Conservation (phyloP, 2,329 filamentous ascomycete species). For the Fusarium verticillioides region DNA sequence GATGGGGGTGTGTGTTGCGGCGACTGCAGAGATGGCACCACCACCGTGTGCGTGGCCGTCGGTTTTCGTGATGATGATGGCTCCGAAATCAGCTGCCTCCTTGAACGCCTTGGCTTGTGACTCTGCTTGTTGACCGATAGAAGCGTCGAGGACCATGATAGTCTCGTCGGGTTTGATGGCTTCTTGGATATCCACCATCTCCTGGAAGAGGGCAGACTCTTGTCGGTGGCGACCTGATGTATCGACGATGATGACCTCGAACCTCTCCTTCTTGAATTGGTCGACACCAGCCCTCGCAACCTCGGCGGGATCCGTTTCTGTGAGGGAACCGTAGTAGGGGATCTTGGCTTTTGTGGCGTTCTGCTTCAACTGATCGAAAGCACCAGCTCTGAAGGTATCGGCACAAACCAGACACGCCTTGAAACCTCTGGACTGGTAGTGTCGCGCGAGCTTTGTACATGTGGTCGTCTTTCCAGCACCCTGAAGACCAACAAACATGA, state of each 20-base stretch:
- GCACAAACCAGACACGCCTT: constrained; percentile 94
- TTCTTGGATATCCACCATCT: constrained; percentile 96
- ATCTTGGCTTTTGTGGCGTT: constrained; percentile 99
- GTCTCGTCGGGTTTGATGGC: constrained; percentile 92
- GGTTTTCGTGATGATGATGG: constrained; percentile 99
- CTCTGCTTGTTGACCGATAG: constrained; percentile 96
- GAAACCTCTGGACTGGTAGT: constrained; percentile 95
- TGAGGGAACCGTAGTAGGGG: constrained; percentile 96
- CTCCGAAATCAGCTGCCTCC: constrained; percentile 94
- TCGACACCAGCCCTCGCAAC: constrained; percentile 96
- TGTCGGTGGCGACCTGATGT: constrained; percentile 95
- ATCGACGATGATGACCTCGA: constrained; percentile 98
- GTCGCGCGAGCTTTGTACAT: constrained; percentile 94
- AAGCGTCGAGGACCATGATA: constrained; percentile 97
- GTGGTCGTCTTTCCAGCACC: constrained; percentile 98
- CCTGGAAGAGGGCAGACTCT: constrained; percentile 92
- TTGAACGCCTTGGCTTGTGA: constrained; percentile 97
- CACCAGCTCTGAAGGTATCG: constrained; percentile 97
- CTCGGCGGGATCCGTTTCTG: constrained; percentile 93
- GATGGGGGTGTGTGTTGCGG: constrained; percentile 95
- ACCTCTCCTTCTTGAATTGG: constrained; percentile 98
- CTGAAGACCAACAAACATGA: constrained; percentile 99
- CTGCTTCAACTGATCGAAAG: constrained; percentile 98
- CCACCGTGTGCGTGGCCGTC: constrained; percentile 95
- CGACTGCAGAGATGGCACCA: constrained; percentile 96